Evolutionary conservation across 177 flowering plant species (phyloP), one percentile per base, ranked within the genome.

Genomic region (Vitis hybrid): DNA sequence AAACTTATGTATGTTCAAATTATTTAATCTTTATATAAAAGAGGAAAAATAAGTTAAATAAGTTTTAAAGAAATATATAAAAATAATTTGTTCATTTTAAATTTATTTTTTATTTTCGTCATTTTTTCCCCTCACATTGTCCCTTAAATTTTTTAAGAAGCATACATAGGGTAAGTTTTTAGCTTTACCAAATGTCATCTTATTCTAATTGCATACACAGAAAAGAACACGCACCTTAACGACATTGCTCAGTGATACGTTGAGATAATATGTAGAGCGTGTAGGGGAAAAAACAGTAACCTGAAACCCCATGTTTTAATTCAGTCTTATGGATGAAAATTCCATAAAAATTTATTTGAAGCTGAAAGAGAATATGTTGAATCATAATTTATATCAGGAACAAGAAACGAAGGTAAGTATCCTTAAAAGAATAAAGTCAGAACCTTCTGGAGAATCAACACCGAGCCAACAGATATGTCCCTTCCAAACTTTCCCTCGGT

Each of bases 361-460:
- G 11, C 49, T 5, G n/a, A 19, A 49, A 4, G 27, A 24, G 27
- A 21, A 52, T 35, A 24, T 7, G 15, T 15, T 18, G 56, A 65
- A 30, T 56, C 14, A 46, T 7, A 19, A 56, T 56, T 7, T 8
- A 52, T 48, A 49, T 54, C 2, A 6, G n/a, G 27, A 16, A 27
- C 19, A 49, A 4, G 11, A 59, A 5, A n/a, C 12, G 0, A 24
- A 4, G 12, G 11, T 3, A 16, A 21, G 56, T 62, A 12, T 50
- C 49, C 15, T 4, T 15, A 24, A 2, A 48, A 56, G 49, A 40
- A 55, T 59, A 6, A 55, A 14, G 5, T 3, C 27, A 15, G 54
- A 51, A 92, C 97, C 95, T 90, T 73, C 66, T 82, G 71, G 64
- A 92, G 91, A 77, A 91, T 75, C 51, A 93, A 52, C 74, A 84